Evolutionary conservation across 108 stramenopile genomes (phyloP), one percentile per base, ranked within the genome.

Genomic region (Bacterosira constricta): DNA sequence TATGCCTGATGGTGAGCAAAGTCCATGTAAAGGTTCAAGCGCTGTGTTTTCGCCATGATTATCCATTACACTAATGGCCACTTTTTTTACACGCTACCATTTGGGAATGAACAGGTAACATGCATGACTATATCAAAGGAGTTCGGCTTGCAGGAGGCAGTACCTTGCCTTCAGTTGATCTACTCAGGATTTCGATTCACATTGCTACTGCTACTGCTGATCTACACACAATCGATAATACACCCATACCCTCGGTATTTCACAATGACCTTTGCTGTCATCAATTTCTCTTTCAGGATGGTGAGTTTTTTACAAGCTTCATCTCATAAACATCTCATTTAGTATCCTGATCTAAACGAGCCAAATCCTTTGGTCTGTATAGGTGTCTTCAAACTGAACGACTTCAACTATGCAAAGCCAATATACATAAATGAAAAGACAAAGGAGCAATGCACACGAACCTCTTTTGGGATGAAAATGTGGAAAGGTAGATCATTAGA

Each of bases 331-430:
- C n/a, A n/a, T n/a, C n/a, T n/a, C n/a, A n/a, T n/a, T n/a, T n/a
- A n/a, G n/a, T n/a, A n/a, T n/a, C n/a, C n/a, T n/a, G n/a, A n/a
- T n/a, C n/a, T n/a, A n/a, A n/a, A n/a, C n/a, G n/a, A n/a, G n/a
- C n/a, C n/a, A n/a, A n/a, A n/a, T n/a, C n/a, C n/a, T n/a, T n/a
- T n/a, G n/a, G n/a, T n/a, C n/a, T n/a, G n/a, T n/a, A n/a, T n/a
- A n/a, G 82, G 82, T 15, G 18, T 83, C 10, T 79, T 75, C 78
- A 79, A 83, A 77, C 61, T 83, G 36, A 75, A 75, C 53, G 82
- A 83, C 36, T 83, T 83, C 35, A 72, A 83, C 59, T 73, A 64
- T 30, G 72, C 74, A 15, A 13, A 54, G 25, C 58, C 75, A 46
- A 64, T 77, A 34, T 64, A 59, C 62, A 20, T 66, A 0, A 20